Evolutionary conservation across 2,329 filamentous ascomycete species (phyloP).

Genomic region (Aspergillus ustus): DNA sequence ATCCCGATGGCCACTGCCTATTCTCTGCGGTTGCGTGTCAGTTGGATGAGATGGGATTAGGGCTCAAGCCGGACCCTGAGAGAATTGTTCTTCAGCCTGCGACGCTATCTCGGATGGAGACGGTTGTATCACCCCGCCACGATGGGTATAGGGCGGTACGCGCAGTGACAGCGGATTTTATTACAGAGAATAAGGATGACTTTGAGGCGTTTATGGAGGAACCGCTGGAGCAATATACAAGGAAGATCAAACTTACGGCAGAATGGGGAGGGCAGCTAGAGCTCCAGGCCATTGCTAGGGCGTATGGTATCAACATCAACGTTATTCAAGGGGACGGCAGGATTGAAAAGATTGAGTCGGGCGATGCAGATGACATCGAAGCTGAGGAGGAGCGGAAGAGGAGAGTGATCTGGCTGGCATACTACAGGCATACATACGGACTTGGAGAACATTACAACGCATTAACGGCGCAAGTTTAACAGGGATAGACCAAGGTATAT

Average conservation of each 20-base stretch:
- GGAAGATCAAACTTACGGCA: constrained; percentile 80
- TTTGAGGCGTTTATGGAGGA: constrained; percentile 89
- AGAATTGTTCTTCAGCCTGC: constrained; percentile 37
- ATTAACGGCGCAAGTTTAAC: constrained; percentile 57
- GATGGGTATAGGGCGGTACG: constrained; percentile 70
- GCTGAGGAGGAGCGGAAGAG: constrained; percentile 51
- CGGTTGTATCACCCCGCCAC: constrained; percentile 41
- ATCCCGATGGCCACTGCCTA: constrained; percentile 90
- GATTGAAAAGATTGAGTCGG: constrained; percentile 73
- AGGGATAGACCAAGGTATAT: not conserved
- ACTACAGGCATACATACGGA: constrained; percentile 92
- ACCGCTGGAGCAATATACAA: constrained; percentile 71
- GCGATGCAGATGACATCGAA: constrained; percentile 40
- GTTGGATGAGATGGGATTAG: constrained; percentile 57
- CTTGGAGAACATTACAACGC: constrained; percentile 98
- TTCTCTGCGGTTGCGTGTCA: constrained; percentile 92
- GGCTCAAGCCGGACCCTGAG: constrained; percentile 42
- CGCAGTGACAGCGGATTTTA: constrained; percentile 75
- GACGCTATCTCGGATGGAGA: constrained; percentile 37
- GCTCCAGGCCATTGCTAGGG: constrained; percentile 78
- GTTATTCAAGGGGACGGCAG: constrained; percentile 82
- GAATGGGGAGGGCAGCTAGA: constrained; percentile 98
- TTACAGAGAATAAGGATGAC: constrained; percentile 73
- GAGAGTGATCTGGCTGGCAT: constrained; percentile 83
- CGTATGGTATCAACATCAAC: constrained; percentile 78